Percentiles rank a stretch among this genome's conserved stretches.
phyloP scores from a whole-genome alignment of 352 stramenopile species.

The Phytophthora ohioensis region DNA sequence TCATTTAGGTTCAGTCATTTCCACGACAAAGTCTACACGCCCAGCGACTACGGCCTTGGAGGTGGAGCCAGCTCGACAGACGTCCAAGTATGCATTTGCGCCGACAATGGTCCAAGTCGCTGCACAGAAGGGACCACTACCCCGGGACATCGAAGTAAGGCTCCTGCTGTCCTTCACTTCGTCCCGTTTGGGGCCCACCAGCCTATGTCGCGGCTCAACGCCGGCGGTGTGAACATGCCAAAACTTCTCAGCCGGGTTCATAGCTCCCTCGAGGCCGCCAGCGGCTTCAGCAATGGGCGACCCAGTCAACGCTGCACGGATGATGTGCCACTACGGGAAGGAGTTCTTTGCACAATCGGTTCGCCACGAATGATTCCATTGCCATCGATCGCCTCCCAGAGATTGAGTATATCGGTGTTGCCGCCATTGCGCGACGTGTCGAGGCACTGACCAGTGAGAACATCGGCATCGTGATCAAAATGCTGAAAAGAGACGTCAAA shows the following conservation, averaged over 20 bases:
- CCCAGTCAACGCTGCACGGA: not conserved
- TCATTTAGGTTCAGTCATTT: slow-evolving; percentile 13
- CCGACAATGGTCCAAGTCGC: slow-evolving; percentile 5
- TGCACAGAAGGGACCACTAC: slow-evolving; percentile 12
- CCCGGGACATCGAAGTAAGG: slow-evolving; percentile 23
- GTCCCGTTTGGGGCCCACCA: slow-evolving; percentile 9
- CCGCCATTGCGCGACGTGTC: slow-evolving; percentile 15
- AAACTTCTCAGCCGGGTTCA: not conserved
- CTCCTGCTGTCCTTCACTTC: slow-evolving; percentile 25
- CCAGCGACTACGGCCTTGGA: not conserved
- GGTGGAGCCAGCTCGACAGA: not conserved
- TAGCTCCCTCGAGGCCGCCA: not conserved
- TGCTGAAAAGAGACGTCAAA: slow-evolving; percentile 36
- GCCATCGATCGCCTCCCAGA: not conserved
- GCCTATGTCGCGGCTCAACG: slow-evolving; percentile 11
- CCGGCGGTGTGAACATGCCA: slow-evolving; percentile 12
- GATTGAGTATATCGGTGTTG: slow-evolving; percentile 13
- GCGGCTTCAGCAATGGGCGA: not conserved
- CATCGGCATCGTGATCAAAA: not conserved
- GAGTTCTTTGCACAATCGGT: not conserved
- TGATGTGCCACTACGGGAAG: not conserved
- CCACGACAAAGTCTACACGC: not conserved
- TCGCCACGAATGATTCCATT: slow-evolving; percentile 18
- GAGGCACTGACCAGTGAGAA: not conserved
- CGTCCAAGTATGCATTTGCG: slow-evolving; percentile 11